Base-by-base conservation (phyloP, 306 rosid species). In the Gastrolobium bilobum region DNA sequence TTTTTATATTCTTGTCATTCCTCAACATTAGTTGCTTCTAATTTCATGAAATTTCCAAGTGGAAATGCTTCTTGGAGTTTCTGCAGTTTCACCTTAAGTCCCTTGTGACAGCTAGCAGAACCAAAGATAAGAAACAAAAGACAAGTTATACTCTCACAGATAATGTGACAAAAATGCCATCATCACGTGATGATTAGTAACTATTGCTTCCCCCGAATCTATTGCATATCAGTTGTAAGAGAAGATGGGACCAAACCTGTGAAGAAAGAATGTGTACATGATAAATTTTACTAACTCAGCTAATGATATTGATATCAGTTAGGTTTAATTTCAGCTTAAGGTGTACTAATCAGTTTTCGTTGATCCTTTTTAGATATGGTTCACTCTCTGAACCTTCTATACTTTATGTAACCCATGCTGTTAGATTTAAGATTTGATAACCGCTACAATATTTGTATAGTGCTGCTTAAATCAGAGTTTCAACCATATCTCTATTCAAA, bases 131-230 rank as follows among this genome's bases (percentile, higher is more conserved):
- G 77, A 77, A 78, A 88, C 73, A 83, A 80, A 72, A 48, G 86
- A 86, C 90, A 84, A 76, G 37, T 68, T 53, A 84, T 54, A 11
- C 68, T 77, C 62, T 42, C 80, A 81, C 89, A 87, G 42, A 75
- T 79, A 82, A 77, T 81, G 85, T 71, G 93, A 88, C 94, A 89
- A 91, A 75, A 53, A 46, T 82, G 83, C 71, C 85, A 89, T 94
- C 90, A 82, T 86, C 86, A 75, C 84, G 63, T 72, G 81, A 90
- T 94, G 98, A 91, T 89, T 83, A 88, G 90, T 89, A 65, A 86
- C 93, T 81, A 50, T 89, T 85, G 71, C 80, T 87, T 62, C 87
- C 80, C 85, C 86, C 79, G 47, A 78, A 70, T 70, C 80, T 52
- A 39, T 20, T 69, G 66, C 73, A 13, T 63, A 61, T 81, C 37